Conservation (phyloP, 2,329 filamentous ascomycete genomes). For the Penicillium brevicompactum region DNA sequence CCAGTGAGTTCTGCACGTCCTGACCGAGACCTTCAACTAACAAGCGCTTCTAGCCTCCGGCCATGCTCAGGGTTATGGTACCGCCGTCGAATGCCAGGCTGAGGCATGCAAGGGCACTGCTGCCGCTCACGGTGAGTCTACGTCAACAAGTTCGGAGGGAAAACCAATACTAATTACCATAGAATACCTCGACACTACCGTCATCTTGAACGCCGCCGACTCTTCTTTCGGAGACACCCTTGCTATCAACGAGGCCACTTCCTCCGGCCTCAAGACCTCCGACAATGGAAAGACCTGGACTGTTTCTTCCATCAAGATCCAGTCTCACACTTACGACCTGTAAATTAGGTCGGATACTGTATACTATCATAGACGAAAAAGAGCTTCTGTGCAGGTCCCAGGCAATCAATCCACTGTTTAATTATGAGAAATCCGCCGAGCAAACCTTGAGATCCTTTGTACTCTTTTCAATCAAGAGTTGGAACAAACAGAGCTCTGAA, state of each 20-base stretch:
- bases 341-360: neutral
- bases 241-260: slow-evolving; percentile 28
- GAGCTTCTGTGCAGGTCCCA: neutral
- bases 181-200: slow-evolving; percentile 35
- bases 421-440: too few relatives aligned
- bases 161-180: neutral
- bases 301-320: slow-evolving; percentile 31
- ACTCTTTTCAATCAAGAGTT: neutral
- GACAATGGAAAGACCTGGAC: slow-evolving; percentile 32
- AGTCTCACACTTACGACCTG: neutral
- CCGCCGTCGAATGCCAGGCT: slow-evolving; percentile 36
- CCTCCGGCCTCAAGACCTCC: slow-evolving; percentile 26
- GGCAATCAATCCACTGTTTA: too few relatives aligned
- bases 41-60: slow-evolving; percentile 23
- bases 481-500: neutral
- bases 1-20: slow-evolving; percentile 15
- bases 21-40: neutral
- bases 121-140: slow-evolving; percentile 32
- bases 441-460: too few relatives aligned
- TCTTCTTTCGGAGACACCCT: slow-evolving; percentile 30
- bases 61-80: slow-evolving; percentile 35
- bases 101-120: slow-evolving; percentile 28
- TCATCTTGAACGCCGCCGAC: slow-evolving; percentile 32
- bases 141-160: neutral
- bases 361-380: neutral